Evolutionary conservation across 345 rosid species (phyloP), one percentile per base, ranked within the genome.

Genomic region (Gossypium longicalyx): DNA sequence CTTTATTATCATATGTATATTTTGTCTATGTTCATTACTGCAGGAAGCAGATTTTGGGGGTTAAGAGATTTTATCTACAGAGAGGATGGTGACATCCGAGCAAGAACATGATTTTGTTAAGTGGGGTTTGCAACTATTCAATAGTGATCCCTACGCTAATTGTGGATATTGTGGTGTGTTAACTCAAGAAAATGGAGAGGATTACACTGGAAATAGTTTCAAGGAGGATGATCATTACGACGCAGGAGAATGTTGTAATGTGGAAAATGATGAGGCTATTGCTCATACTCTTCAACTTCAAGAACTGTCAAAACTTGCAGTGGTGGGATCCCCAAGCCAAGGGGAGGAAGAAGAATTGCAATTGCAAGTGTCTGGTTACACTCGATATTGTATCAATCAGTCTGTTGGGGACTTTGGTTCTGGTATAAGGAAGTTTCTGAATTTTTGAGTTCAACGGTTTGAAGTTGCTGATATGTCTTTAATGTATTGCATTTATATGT

Each of bases 111-210:
- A 87, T 72, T 82, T 89, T 72, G 73, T 87, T 69, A 76, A 62
- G 72, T 89, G 91, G 93, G 89, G 89, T 68, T 83, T 85, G 75
- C 89, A 80, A 70, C 80, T 89, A 53, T 89, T 89, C 12, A 80
- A 83, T 34, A 81, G 88, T 52, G 81, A 87, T 71, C 91, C 91
- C 0, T 89, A 85, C 69, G 75, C 82, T 60, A 74, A 81, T 72
- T 87, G 73, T 51, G 82, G 80, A 23, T 85, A 84, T 70, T 79
- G 77, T 22, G 76, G 75, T 17, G 44, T 79, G 25, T 20, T 70
- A 67, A 62, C 78, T 49, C 82, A 79, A 77, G 83, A 83, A 38
- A 77, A 84, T 82, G 57, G 56, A 58, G 80, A 72, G 61, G 81
- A 82, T 78, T 87, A 79, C 78, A 77, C 56, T 41, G 91, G 81